Conservation (phyloP, 2,329 filamentous ascomycete genomes). For the Alternaria rosae region DNA sequence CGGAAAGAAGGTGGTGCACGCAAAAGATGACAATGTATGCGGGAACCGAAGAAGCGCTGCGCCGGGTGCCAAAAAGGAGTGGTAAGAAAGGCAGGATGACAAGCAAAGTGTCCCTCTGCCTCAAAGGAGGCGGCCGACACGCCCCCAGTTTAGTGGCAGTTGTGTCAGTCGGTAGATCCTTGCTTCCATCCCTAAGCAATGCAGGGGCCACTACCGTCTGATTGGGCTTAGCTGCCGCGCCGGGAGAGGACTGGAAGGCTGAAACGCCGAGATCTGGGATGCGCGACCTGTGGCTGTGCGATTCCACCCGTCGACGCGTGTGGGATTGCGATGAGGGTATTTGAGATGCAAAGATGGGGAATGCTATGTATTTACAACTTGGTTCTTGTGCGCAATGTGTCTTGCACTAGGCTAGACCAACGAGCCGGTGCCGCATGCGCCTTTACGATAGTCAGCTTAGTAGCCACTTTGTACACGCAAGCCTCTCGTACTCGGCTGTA, state of each 20-base stretch:
- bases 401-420: not conserved
- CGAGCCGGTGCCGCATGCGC: not conserved
- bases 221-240: conserved; percentile 1
- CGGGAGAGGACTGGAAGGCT: not conserved
- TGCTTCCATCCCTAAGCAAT: not conserved
- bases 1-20: not conserved
- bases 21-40: not conserved
- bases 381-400: not conserved
- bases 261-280: not conserved
- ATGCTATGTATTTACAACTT: not conserved
- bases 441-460: not conserved
- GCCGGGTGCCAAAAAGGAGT: not conserved
- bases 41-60: not conserved
- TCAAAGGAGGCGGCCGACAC: conserved; percentile 2
- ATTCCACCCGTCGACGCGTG: not conserved
- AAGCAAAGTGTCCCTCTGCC: not conserved
- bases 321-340: not conserved
- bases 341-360: not conserved
- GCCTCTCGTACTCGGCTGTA: conserved; percentile 11
- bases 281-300: conserved; percentile 1
- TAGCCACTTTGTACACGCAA: conserved; percentile 12
- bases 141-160: conserved; percentile 5
- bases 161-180: conserved; percentile 1
- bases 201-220: not conserved
- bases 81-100: not conserved